Base-by-base conservation (phyloP, 2,329 filamentous ascomycete genomes). In the Ophiocordyceps australis region DNA sequence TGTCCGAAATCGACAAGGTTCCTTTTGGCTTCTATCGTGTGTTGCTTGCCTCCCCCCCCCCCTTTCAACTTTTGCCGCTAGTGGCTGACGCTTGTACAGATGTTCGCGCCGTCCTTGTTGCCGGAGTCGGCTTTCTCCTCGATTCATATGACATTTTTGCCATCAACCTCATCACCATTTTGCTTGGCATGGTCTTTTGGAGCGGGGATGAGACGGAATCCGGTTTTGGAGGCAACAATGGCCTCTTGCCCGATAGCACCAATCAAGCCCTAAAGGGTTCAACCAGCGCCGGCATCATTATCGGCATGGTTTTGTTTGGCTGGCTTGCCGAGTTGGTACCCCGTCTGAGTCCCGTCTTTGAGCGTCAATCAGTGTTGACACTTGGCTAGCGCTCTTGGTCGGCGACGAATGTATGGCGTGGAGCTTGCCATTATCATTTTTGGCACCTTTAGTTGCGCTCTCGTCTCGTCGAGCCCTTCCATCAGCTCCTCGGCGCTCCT, bases 91-190 rank as follows among this genome's bases (percentile, higher is more conserved):
- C 11, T 23, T 6, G 5, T 14, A 11, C 23, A 58, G 52, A 85
- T 50, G 59, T 83, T 15, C 68, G 78, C 24, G 74, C 77, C 28
- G 62, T 82, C 4, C 49, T 78, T 6, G 78, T 86, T 3, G 78
- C 79, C 15, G 80, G 80, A 25, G 73, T 81, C 30, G 80, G 80
- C 26, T 86, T 89, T 57, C 82, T 86, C 44, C 74, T 80, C 24
- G 80, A 85, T 47, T 74, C 76, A 9, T 86, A 86, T 52, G 71
- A 68, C 37, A 79, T 83, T 38, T 89, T 89, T 46, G 75, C 80
- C 41, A 78, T 83, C 46, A 79, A 77, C 45, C 57, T 85, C 24
- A 65, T 78, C 25, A 75, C 71, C 2, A 63, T 61, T 23, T 67
- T 85, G 44, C 52, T 86, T 10, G 80, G 80, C 23, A 62, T 85